phyloP scores from a whole-genome alignment of 768 basidiomycete genomes.

The Hortiboletus campestris region DNA sequence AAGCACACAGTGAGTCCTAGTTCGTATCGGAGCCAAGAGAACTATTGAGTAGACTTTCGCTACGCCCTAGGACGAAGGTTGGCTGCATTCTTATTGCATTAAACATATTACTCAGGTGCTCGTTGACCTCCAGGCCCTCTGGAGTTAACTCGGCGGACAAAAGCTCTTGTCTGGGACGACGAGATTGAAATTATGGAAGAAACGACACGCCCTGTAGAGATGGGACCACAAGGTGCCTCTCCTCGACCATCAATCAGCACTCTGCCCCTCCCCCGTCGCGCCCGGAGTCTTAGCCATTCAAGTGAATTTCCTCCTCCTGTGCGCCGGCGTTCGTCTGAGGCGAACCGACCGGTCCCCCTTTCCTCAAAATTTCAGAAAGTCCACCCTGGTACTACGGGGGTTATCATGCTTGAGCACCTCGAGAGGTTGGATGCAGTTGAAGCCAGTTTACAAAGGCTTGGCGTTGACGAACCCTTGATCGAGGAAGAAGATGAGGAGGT shows the following conservation, averaged over 20 bases:
- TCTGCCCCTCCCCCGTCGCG: slow-evolving; percentile 51
- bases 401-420: slow-evolving; percentile 80
- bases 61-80: slow-evolving; percentile 69
- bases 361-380: slow-evolving; percentile 81
- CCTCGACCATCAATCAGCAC: slow-evolving; percentile 62
- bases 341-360: slow-evolving; percentile 76
- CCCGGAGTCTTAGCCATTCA: slow-evolving; percentile 58
- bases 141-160: slow-evolving; percentile 81
- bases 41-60: slow-evolving; percentile 3
- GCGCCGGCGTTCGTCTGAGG: slow-evolving; percentile 59
- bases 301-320: slow-evolving; percentile 76
- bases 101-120: not conserved
- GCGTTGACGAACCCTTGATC: slow-evolving; percentile 51
- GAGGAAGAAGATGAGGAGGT: slow-evolving; percentile 53
- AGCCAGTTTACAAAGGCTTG: slow-evolving; percentile 73
- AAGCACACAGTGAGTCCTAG: slow-evolving; percentile 60
- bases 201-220: slow-evolving; percentile 29
- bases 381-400: slow-evolving; percentile 84
- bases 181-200: slow-evolving; percentile 74
- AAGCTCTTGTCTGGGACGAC: slow-evolving; percentile 83
- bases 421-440: slow-evolving; percentile 84
- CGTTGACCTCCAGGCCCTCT: slow-evolving; percentile 62
- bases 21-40: not conserved
- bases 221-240: slow-evolving; percentile 41
- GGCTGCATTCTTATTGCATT: slow-evolving; percentile 8